Evolutionary conservation across 768 basidiomycete genomes (phyloP), one percentile per base, ranked within the genome.

Genomic region (Russula emetica): DNA sequence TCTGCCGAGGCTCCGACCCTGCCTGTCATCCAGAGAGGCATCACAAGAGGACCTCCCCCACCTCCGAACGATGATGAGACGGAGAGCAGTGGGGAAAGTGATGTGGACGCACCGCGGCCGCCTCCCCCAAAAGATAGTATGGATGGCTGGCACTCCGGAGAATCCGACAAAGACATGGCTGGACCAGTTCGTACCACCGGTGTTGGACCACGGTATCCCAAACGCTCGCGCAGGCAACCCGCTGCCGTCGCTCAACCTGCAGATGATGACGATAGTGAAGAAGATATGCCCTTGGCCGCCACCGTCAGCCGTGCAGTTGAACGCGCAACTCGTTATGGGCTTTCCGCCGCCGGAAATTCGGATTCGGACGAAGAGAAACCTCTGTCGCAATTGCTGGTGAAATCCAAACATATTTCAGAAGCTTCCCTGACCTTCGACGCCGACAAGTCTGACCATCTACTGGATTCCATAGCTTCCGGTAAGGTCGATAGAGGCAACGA

Each of bases 361-460:
- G 84, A 84, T 63, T 86, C 86, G 1, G 88, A 90, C 65, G 88
- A 90, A 67, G 89, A 90, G 68, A 78, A 81, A 63, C 92, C 92
- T 5, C 74, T 94, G 36, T 84, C 86, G 5, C 78, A 76, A 50
- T 74, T 92, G 14, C 72, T 90, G 34, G 78, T 78, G 62, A 77
- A 79, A 70, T 72, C 75, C 28, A 64, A 47, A 52, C 78, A 79
- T 70, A n/a, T 47, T 22, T 66, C 78, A 47, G 76, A 76, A 45
- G 73, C 82, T 16, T 16, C 24, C 56, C 77, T 80, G 18, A 74
- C 80, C 30, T 70, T 81, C 50, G 75, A 76, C 66, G 78, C 79
- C 62, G 78, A 78, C 61, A 72, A 74, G 56, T 64, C 64, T n/a
- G 28, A 74, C 55, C 61, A 70, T 55, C 57, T 44, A 55, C 51